Conservation (phyloP, 2,329 filamentous ascomycete species). For the Penicillium sp. region DNA sequence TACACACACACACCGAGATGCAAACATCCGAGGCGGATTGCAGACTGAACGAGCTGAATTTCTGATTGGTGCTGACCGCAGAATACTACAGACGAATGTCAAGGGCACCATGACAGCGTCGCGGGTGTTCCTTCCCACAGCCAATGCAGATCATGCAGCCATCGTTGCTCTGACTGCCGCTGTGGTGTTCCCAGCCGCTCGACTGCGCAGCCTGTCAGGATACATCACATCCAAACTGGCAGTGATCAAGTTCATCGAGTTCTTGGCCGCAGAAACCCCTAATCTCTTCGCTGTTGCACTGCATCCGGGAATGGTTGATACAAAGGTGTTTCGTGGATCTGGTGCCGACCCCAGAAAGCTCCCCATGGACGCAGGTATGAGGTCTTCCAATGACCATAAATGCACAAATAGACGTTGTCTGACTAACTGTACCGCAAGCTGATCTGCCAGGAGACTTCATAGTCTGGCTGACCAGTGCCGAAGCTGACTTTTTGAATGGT, state of each 20-base stretch:
- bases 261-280: conserved; percentile 38
- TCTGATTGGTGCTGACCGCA: background rate
- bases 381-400: background rate
- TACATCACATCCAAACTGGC: conserved; percentile 44
- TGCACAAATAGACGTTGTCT: too few relatives aligned
- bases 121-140: conserved; percentile 14
- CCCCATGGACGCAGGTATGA: conserved; percentile 17
- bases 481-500: conserved; percentile 38
- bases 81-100: conserved; percentile 17
- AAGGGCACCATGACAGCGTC: conserved; percentile 16
- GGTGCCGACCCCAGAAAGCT: conserved; percentile 12
- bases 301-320: conserved; percentile 39
- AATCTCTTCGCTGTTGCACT: conserved; percentile 37
- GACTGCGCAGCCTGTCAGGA: conserved; percentile 11
- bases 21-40: background rate
- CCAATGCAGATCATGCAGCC: conserved; percentile 11
- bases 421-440: conserved; percentile 5
- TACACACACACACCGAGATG: background rate
- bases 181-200: conserved; percentile 11
- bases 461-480: conserved; percentile 36
- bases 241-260: conserved; percentile 39
- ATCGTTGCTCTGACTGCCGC: conserved; percentile 16
- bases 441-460: conserved; percentile 23
- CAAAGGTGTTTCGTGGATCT: conserved; percentile 15
- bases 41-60: background rate